Evolutionary conservation across 2,329 filamentous ascomycete species (phyloP), one percentile per base, ranked within the genome.

Genomic region (Pseudocercospora vitis): DNA sequence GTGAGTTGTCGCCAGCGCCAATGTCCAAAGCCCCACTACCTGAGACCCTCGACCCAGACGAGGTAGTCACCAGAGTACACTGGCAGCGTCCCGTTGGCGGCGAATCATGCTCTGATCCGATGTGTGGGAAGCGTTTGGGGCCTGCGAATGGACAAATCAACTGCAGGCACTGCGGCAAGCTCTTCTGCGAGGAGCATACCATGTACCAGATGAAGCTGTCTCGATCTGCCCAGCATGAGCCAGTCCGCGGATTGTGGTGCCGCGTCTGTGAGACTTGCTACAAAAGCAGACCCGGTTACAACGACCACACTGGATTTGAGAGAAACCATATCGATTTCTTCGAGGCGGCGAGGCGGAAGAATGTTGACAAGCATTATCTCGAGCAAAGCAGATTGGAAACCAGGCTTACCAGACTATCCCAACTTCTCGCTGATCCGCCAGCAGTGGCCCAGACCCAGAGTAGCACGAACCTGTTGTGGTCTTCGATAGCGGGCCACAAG

Each of bases 161-260:
- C 70, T 99, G 94, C 72, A 82, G 94, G 59, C 90, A 91, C 59
- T 99, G 94, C 66, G 94, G 94, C 5, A 86, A 87, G 63, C 75
- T 99, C 33, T 99, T 97, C 69, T 99, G 94, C 72, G 94, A 97
- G 68, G 89, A 92, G 63, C 94, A 99, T 70, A 97, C 94, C 48
- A 96, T 99, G 91, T 99, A 97, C 68, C 92, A 99, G 75, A 97
- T 97, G 88, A 96, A 95, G 76, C 79, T 99, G 8, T 96, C 91
- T 7, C 81, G 91, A 50, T 87, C 91, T 24, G 94, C 94, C 3
- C 82, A 86, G 54, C 90, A 96, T 72, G 94, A 99, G 60, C 92
- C 94, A 0, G 83, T 94, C 1, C 79, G 92, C 57, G 94, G 94
- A 6, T 82, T 89, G 63, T 99, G 94, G 94, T 95, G 89, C 64